These are phyloP conservation scores for Penicillium sp. DNA, from an alignment of 2,329 filamentous ascomycete species.

Conservation along the genomic window DNA sequence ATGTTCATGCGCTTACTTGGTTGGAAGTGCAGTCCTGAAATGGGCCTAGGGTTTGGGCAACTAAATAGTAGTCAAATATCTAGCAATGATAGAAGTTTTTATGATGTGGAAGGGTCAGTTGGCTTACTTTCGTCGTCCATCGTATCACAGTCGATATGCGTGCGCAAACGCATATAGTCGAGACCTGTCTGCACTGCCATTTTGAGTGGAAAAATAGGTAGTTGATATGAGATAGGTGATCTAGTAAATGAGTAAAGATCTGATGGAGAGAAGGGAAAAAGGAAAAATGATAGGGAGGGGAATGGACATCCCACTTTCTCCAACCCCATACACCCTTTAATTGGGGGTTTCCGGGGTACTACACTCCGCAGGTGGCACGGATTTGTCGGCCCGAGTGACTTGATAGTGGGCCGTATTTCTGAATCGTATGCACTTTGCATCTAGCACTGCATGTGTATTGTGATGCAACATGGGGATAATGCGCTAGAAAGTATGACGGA, in stretches of 20 bases:
- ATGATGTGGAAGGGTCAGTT: background rate
- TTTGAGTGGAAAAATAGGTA: background rate
- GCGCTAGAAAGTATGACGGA: background rate
- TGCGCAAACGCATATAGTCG: slow-evolving; percentile 45
- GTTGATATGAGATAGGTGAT: background rate
- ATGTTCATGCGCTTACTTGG: slow-evolving; percentile 39
- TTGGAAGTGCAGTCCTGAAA: slow-evolving; percentile 57
- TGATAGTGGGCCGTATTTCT: background rate
- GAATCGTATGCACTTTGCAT: background rate
- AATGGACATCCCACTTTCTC: slow-evolving; percentile 3
- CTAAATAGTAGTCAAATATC: slow-evolving; percentile 27
- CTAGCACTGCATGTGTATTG: background rate
- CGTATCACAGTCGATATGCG: slow-evolving; percentile 54
- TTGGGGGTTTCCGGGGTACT: background rate
- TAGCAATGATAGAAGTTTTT: background rate
- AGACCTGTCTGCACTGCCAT: slow-evolving; percentile 32
- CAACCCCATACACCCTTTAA: background rate
- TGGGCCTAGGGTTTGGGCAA: slow-evolving; percentile 47
- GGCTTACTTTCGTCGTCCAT: slow-evolving; percentile 48
- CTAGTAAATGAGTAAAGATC: background rate
- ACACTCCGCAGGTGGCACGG: background rate
- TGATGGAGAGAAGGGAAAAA: background rate
- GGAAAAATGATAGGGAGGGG: background rate
- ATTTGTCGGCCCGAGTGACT: background rate
- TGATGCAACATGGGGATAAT: background rate